Base-by-base conservation (phyloP, 306 rosid species). In the Geum urbanum region DNA sequence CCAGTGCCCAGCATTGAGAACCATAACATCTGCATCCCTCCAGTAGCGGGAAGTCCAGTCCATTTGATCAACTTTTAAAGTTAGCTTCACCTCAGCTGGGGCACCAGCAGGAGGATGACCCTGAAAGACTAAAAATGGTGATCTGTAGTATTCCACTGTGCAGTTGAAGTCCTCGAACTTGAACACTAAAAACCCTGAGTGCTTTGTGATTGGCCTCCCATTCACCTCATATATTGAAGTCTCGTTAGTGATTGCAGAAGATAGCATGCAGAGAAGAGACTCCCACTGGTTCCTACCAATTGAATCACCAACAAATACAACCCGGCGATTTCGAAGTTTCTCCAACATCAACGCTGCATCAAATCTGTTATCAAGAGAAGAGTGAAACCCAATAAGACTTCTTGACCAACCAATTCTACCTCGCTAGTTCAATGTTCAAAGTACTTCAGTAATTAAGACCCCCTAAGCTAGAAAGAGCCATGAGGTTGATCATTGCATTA, bases 211-310 rank as follows among this genome's bases (percentile, higher is more conserved):
- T 27, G 96, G 95, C 14, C 5, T 83, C 78, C 98, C 91, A 59
- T 88, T 88, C 72, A 88, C 85, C 78, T 92, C 98, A 27, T 88
- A 84, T 46, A 89, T 76, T 27, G 81, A 50, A 70, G 81, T 58
- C 77, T 88, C 83, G 80, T 92, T 77, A 10, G 78, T 56, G 73
- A 92, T 39, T 0, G 46, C 89, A 54, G 91, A 82, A 74, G 96
- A 87, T 39, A 92, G 89, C 95, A 92, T 80, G 71, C 98, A 92
- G 65, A 92, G 95, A 22, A 92, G 86, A 5, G 98, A 92, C 72
- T 89, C 98, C 98, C 96, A 89, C 50, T 92, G 98, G 80, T 92
- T 92, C 82, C 98, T 87, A 71, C 92, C 98, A 69, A 92, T 80
- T 12, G 98, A 92, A 76, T 92, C 98, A 9, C 98, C 98, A 20